phyloP scores from a whole-genome alignment of 2,329 filamentous ascomycete species.

The Coniochaeta sp. region DNA sequence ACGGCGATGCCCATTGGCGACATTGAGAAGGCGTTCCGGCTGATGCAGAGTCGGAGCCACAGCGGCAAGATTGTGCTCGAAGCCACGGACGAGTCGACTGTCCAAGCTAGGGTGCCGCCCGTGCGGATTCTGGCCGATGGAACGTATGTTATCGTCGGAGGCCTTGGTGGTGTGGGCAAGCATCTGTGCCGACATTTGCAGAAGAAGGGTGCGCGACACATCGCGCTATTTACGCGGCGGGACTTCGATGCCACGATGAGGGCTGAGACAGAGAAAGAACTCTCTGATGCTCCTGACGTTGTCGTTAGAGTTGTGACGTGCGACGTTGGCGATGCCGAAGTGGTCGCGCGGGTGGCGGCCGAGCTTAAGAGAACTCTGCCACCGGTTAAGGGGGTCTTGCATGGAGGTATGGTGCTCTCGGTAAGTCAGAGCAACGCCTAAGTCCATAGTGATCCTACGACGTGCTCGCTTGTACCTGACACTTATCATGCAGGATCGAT shows the following conservation, averaged over 20 bases:
- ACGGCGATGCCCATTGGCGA: slow-evolving; percentile 5
- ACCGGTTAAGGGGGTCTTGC: slow-evolving; percentile 24
- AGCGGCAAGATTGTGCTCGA: neutral
- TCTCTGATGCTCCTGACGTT: no score
- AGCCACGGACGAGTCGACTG: neutral
- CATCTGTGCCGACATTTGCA: slow-evolving; percentile 44
- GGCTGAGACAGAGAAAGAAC: slow-evolving; percentile 9
- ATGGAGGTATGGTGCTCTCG: slow-evolving; percentile 29
- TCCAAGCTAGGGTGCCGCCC: neutral
- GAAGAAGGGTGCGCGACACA: slow-evolving; percentile 39
- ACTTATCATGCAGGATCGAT: slow-evolving; percentile 33
- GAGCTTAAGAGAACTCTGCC: slow-evolving; percentile 11
- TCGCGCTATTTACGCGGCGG: slow-evolving; percentile 48
- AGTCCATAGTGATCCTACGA: no score
- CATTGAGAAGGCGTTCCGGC: neutral
- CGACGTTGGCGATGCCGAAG: slow-evolving; percentile 27
- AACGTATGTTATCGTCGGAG: slow-evolving; percentile 47
- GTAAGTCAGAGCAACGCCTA: no score
- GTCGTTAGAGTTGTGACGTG: slow-evolving; percentile 28
- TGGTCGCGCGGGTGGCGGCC: slow-evolving; percentile 33
- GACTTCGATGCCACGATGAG: slow-evolving; percentile 17
- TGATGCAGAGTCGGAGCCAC: neutral
- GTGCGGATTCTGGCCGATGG: neutral
- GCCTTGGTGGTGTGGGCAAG: slow-evolving; percentile 50
- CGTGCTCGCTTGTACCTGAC: no score